Percentiles rank a stretch among this genome's conserved stretches.
phyloP scores from a whole-genome alignment of 805 yeast species.

The Candida quercuum region DNA sequence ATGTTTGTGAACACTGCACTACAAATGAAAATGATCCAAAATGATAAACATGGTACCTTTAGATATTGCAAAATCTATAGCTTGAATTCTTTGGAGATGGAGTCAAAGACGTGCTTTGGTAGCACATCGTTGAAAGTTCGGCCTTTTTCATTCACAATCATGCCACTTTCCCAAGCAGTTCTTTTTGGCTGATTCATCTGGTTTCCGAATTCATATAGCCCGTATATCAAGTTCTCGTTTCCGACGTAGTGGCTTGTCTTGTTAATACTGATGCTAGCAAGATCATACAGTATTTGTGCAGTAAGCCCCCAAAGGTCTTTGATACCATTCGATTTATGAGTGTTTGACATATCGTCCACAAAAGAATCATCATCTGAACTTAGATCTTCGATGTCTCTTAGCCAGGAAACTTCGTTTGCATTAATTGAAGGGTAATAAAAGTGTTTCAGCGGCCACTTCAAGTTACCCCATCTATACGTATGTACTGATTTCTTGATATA shows the following conservation, averaged over 20 bases:
- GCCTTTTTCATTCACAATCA: constrained; percentile 36
- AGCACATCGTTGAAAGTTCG: constrained; percentile 28
- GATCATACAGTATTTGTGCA: constrained; percentile 70
- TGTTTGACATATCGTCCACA: constrained; percentile 17
- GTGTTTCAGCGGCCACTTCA: constrained; percentile 61
- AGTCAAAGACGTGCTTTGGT: constrained; percentile 23
- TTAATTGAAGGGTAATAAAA: constrained; percentile 55
- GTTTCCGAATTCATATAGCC: constrained; percentile 46
- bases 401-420: constrained; percentile 55
- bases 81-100: constrained; percentile 15
- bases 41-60: too few species aligned
- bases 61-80: neutral
- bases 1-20: too few species aligned
- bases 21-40: too few species aligned
- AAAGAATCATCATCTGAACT: constrained; percentile 47
- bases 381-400: constrained; percentile 52
- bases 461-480: constrained; percentile 61
- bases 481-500: constrained; percentile 26
- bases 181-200: constrained; percentile 47
- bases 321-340: constrained; percentile 37
- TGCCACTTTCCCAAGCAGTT: constrained; percentile 46
- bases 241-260: constrained; percentile 36
- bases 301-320: constrained; percentile 83
- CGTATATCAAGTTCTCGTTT: constrained; percentile 62
- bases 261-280: constrained; percentile 48